Base-by-base conservation (phyloP, 2,329 filamentous ascomycete species). In the Claviceps arundinis region DNA sequence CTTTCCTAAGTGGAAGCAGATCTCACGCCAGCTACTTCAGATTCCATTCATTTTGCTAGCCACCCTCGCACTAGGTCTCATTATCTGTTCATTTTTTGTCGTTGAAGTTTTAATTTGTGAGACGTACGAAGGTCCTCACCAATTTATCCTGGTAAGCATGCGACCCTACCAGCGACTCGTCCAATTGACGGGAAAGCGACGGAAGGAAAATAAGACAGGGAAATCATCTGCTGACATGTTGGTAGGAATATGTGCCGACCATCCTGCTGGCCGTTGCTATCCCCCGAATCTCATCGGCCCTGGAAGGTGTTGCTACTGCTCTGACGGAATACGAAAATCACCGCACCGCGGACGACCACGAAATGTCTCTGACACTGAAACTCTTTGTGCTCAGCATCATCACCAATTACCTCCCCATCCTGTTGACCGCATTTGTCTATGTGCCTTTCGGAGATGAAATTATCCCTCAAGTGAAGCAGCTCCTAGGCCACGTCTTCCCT, bases 381-480 rank as follows among this genome's bases (percentile, higher is more conserved):
- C 77, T 85, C 7, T 89, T 89, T 54, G 74, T 87, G 37, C 76
- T 90, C 62, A 87, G 85, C 70, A 87, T 89, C 69, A 87, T 89
- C 66, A 88, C 85, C 13, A 85, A 86, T 4, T 90, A 89, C 62
- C 73, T 89, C 1, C 84, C 84, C 0, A 84, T 87, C 46, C 76
- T 89, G 56, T 71, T 90, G 6, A 89, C 85, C 0, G 85, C 86
- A 0, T 90, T 89, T 60, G 77, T 90, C 50, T 90, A 90, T 61
- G 82, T 90, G 1, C 86, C 86, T 0, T 87, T 88, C 56, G 85
- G 84, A 30, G 75, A 75, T 45, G 65, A 78, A 17, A 77, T 89
- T 2, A 78, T 88, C 0, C 85, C 85, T 0, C 78, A 81, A 58
- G 73, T 89, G 0, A 79, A 87, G 56, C 59, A 79, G 22, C 75